Conservation (phyloP, 805 yeast species). For the Barnettozyma sp. region DNA sequence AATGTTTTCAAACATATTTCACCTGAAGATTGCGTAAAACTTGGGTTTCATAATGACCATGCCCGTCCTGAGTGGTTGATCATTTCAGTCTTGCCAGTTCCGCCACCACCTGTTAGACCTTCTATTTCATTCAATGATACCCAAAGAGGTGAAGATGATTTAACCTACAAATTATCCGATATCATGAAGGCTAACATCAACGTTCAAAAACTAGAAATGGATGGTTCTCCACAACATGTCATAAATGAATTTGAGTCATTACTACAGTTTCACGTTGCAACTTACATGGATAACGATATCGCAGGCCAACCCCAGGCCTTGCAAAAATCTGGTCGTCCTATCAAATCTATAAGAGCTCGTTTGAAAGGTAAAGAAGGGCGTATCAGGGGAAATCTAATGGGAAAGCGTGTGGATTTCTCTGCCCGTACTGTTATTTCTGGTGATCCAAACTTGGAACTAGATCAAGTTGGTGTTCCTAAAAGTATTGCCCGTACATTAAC, state of each 20-base stretch:
- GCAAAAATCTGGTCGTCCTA: conserved; percentile 98
- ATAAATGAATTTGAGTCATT: conserved; percentile 93
- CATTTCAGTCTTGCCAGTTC: conserved; percentile 95
- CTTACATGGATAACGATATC: conserved; percentile 98
- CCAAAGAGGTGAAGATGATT: conserved; percentile 98
- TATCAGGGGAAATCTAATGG: conserved; percentile 97
- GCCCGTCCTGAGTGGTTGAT: conserved; percentile 99
- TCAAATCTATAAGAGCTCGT: conserved; percentile 98
- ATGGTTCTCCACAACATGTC: conserved; percentile 98
- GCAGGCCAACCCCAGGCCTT: conserved; percentile 99
- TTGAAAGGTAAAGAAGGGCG: conserved; percentile 99
- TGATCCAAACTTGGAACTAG: conserved; percentile 95
- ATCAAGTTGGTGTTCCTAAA: conserved; percentile 98
- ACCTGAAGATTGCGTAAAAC: conserved; percentile 66
- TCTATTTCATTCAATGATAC: conserved; percentile 97
- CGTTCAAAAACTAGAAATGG: conserved; percentile 95
- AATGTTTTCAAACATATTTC: conserved; percentile 90
- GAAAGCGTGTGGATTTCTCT: conserved; percentile 98
- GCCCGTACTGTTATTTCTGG: conserved; percentile 99
- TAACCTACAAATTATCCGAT: conserved; percentile 95
- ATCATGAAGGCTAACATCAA: conserved; percentile 93
- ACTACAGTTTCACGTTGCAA: conserved; percentile 95
- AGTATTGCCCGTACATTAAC: conserved; percentile 93
- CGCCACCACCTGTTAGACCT: conserved; percentile 99
- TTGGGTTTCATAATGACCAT: conserved; percentile 92